Conservation (phyloP, 1,139 yeast genomes). For the Sugiyamaella novakii region DNA sequence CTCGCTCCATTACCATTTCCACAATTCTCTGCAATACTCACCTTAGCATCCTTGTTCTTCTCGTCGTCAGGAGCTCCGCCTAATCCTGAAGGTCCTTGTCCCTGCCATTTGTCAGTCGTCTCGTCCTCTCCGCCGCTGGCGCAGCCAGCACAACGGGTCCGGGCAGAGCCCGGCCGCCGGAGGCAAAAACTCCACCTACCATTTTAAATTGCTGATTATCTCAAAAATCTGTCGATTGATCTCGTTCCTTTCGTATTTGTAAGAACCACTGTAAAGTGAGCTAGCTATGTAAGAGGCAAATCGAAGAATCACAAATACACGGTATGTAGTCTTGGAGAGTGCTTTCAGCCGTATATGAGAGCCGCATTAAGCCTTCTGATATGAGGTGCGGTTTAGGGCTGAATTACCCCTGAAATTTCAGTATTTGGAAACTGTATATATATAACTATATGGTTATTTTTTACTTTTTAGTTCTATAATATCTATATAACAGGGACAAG, state of each 20-base stretch:
- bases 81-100: slow-evolving; percentile 81
- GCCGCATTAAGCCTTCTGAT: too few species aligned
- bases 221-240: not conserved
- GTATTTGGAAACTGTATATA: too few species aligned
- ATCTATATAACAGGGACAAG: too few species aligned
- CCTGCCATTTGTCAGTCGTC: slow-evolving; percentile 46
- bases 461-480: too few species aligned
- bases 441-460: too few species aligned
- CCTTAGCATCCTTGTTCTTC: slow-evolving; percentile 66
- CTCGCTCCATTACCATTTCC: slow-evolving; percentile 9
- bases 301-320: slow-evolving; percentile 9
- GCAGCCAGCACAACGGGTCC: too few species aligned
- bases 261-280: slow-evolving; percentile 1
- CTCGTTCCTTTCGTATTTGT: too few species aligned
- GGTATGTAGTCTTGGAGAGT: not conserved
- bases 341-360: not conserved
- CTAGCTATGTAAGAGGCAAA: slow-evolving; percentile 8
- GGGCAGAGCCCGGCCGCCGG: too few species aligned
- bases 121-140: not conserved
- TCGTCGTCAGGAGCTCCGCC: slow-evolving; percentile 66
- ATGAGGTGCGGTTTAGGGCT: not conserved
- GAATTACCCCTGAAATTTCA: not conserved
- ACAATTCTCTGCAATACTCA: slow-evolving; percentile 20
- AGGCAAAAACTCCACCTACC: too few species aligned
- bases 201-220: not conserved